Evolutionary conservation across 345 rosid species (phyloP).

Genomic region (Erysimum cheiranthoides): DNA sequence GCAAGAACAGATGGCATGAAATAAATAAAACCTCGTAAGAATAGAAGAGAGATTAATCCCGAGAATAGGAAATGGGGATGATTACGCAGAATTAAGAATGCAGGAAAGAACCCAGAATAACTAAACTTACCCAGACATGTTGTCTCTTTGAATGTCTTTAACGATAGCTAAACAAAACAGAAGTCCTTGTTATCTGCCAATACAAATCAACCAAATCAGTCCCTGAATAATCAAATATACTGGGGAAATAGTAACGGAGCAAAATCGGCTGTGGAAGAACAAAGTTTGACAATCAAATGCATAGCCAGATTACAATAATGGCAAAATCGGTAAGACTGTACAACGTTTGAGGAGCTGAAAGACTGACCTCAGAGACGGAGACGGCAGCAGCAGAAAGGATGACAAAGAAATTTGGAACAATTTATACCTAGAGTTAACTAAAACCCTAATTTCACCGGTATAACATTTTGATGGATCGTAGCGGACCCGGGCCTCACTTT

Average conservation of each 20-base stretch:
- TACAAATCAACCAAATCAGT: slow-evolving; percentile 1
- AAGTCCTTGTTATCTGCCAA: slow-evolving; percentile 32
- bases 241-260: neutral
- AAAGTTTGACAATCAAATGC: neutral
- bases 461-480: neutral
- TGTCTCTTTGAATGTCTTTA: slow-evolving; percentile 29
- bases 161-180: neutral
- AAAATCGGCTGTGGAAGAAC: neutral
- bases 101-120: neutral
- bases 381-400: slow-evolving; percentile 42
- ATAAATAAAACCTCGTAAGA: neutral
- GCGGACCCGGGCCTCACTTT: neutral
- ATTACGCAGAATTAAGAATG: neutral
- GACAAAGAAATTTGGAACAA: slow-evolving; percentile 1
- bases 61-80: neutral
- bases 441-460: slow-evolving; percentile 38
- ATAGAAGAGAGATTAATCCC: neutral
- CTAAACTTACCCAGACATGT: slow-evolving; percentile 41
- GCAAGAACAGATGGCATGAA: neutral
- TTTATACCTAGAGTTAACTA: slow-evolving; percentile 15
- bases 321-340: neutral
- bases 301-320: neutral
- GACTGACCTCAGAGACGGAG: slow-evolving; percentile 42
- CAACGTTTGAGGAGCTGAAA: neutral
- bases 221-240: neutral